phyloP scores from a whole-genome alignment of 2,329 filamentous ascomycete genomes.

The Daldinia eschscholtzii region DNA sequence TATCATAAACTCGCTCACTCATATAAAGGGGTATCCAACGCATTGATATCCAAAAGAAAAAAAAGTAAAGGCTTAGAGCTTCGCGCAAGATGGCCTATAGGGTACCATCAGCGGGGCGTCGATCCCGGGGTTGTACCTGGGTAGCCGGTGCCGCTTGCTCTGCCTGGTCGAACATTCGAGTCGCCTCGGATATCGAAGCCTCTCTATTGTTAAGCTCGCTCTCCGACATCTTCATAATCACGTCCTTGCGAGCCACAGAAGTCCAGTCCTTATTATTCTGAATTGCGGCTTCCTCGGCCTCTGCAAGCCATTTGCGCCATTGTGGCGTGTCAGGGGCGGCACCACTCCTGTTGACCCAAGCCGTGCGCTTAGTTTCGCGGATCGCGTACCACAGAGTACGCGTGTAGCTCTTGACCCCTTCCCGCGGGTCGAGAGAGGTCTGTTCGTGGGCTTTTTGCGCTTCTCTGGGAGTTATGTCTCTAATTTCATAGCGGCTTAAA shows the following conservation, averaged over 20 bases:
- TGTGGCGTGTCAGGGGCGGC: slow-evolving; percentile 65
- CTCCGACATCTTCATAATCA: slow-evolving; percentile 58
- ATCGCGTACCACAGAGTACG: slow-evolving; percentile 71
- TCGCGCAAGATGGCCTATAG: slow-evolving; percentile 21
- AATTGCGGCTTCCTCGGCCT: slow-evolving; percentile 60
- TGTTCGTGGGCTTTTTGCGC: slow-evolving; percentile 54
- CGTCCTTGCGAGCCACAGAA: slow-evolving; percentile 63
- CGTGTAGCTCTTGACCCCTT: slow-evolving; percentile 64
- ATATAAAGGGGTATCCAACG: slow-evolving; percentile 32
- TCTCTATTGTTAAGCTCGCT: slow-evolving; percentile 21
- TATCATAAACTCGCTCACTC: background rate
- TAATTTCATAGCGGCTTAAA: slow-evolving; percentile 63
- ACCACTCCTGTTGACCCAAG: slow-evolving; percentile 66
- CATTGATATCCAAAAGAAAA: slow-evolving; percentile 13
- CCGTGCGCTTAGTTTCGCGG: slow-evolving; percentile 63
- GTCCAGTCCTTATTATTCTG: slow-evolving; percentile 56
- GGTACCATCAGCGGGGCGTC: slow-evolving; percentile 26
- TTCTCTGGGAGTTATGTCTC: slow-evolving; percentile 58
- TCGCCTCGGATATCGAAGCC: background rate
- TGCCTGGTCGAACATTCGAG: slow-evolving; percentile 35
- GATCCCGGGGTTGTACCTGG: slow-evolving; percentile 37
- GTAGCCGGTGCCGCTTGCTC: slow-evolving; percentile 42
- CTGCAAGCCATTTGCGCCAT: slow-evolving; percentile 67
- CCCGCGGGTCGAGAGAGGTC: slow-evolving; percentile 53
- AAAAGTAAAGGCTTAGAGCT: background rate